Base-by-base conservation (phyloP, 371 early-diverging fungal species). In the Mortierella sp. region DNA sequence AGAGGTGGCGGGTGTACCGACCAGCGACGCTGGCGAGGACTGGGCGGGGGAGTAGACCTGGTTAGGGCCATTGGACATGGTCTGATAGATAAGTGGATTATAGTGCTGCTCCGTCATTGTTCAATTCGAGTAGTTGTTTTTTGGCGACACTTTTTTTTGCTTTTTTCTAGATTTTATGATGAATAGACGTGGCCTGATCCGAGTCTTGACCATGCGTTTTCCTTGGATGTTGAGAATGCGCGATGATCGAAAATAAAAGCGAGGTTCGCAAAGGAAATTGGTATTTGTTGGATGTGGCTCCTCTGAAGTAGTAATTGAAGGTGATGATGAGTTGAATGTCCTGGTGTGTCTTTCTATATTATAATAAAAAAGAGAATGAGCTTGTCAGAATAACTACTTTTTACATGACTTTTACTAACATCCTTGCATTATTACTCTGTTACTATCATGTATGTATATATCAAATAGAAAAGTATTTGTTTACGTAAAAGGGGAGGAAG, bases 31-130 rank as follows among this genome's bases (percentile, higher is more conserved):
- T 19, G 85, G 82, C 43, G 85, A 83, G 3, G 87, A 80, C 71
- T 83, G 85, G 28, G 84, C 83, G 1, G 88, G 88, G 35, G 86
- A 83, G 51, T 85, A 84, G 19, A 70, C 73, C 42, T 64, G 56
- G 49, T 73, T 83, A 51, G 85, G 72, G 43, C 81, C 76, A 61
- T 76, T 73, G 47, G 68, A 49, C 23, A 79, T 58, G 58, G 79
- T 35, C 55, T 79, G 79, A 58, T 81, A 80, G 28, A 80, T 75
- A 53, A 80, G 31, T 26, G 81, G 72, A 58, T 80, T 80, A 66
- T 80, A 80, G 29, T 80, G 81, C 58, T 75, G 79, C 55, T 79
- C 79, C n/a, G 70, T 66, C 79, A 79, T 79, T 31, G 66, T 35
- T 78, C 59, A 68, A 56, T 49, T 17, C 6, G 32, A n/a, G 19